Conservation (phyloP, 2,329 filamentous ascomycete species). For the Neopestalotiopsis rosae region DNA sequence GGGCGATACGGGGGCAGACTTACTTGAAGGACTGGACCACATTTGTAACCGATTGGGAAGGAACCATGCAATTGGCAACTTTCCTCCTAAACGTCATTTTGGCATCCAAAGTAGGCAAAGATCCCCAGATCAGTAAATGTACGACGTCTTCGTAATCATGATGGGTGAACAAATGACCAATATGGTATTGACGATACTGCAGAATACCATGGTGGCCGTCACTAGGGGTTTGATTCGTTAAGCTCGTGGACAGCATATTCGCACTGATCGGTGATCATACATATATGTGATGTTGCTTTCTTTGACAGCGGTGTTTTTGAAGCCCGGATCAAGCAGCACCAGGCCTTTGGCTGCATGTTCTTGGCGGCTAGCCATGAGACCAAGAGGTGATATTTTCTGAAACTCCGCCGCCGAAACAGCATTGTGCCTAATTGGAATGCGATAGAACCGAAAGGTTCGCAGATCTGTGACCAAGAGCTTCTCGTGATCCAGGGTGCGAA, state of each 20-base stretch:
- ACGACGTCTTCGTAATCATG: background rate
- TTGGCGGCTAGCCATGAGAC: background rate
- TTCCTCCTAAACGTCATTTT: slow-evolving; percentile 24
- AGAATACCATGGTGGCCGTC: background rate
- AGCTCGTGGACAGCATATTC: background rate
- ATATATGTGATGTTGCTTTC: slow-evolving; percentile 29
- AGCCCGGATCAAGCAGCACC: slow-evolving; percentile 24
- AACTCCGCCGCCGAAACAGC: background rate
- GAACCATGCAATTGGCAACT: slow-evolving; percentile 26
- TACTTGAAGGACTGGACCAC: background rate
- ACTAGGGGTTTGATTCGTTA: background rate
- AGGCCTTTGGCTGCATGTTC: background rate
- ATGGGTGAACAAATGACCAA: background rate
- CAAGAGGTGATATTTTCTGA: background rate
- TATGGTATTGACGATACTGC: background rate
- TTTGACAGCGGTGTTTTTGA: slow-evolving; percentile 25
- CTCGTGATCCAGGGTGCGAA: background rate
- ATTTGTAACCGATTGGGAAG: slow-evolving; percentile 19
- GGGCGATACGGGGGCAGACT: background rate
- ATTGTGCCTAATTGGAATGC: slow-evolving; percentile 1
- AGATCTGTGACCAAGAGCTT: background rate
- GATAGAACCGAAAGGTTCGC: background rate
- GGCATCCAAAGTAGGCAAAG: background rate
- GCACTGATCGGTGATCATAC: slow-evolving; percentile 22
- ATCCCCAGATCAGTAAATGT: background rate